Conservation (phyloP, 2,329 filamentous ascomycete genomes). For the Colletotrichum gigasporum region DNA sequence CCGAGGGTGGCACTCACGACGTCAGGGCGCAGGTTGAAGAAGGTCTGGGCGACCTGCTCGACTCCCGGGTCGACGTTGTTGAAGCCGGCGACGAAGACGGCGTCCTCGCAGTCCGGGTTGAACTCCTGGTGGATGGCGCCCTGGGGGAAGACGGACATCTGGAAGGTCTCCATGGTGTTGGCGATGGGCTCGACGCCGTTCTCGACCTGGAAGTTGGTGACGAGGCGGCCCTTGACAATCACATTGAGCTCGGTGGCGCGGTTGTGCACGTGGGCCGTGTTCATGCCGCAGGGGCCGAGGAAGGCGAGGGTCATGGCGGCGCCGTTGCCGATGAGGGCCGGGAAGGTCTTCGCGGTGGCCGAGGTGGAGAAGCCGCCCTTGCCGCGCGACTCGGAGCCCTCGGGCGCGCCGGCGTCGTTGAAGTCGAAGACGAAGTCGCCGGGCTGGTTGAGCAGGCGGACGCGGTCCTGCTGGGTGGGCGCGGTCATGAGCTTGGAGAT, state of each 20-base stretch:
- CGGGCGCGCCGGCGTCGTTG: constrained; percentile 35
- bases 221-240: constrained; percentile 53
- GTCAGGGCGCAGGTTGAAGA: constrained; percentile 52
- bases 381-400: constrained; percentile 35
- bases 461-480: constrained; percentile 41
- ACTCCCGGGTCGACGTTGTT: constrained; percentile 56
- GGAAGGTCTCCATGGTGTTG: constrained; percentile 45
- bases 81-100: constrained; percentile 60
- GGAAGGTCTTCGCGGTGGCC: constrained; percentile 58
- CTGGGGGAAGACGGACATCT: constrained; percentile 60
- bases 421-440: constrained; percentile 56
- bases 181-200: constrained; percentile 49
- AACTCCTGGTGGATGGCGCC: constrained; percentile 61
- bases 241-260: constrained; percentile 59
- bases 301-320: constrained; percentile 58
- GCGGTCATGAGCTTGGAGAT: constrained; percentile 53
- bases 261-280: constrained; percentile 59
- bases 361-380: constrained; percentile 49
- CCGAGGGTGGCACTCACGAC: constrained; percentile 52
- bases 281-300: constrained; percentile 59
- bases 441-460: constrained; percentile 42
- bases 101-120: constrained; percentile 58
- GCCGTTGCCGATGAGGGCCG: constrained; percentile 58
- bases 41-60: constrained; percentile 55
- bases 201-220: constrained; percentile 55